Evolutionary conservation across 495 filamentous ascomycete genomes (phyloP).

Genomic region (Durotheca rogersii): DNA sequence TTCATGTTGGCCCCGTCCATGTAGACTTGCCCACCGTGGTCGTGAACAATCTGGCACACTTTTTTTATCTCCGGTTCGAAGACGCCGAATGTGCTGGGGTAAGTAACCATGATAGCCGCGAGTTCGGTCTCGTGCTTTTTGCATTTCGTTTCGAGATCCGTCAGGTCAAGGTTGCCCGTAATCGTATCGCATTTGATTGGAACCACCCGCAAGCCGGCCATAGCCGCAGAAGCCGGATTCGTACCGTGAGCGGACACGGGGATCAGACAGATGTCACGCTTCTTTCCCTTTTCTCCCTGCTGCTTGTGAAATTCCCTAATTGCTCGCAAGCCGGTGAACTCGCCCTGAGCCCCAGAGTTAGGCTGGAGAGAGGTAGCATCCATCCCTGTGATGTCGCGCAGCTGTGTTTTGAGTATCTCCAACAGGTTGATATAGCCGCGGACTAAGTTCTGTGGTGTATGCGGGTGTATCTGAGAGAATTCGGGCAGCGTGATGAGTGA

Average conservation of each 20-base stretch:
- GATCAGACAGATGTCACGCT: constrained; percentile 93
- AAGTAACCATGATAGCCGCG: constrained; percentile 97
- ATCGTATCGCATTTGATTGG: constrained; percentile 87
- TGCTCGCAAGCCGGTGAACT: constrained; percentile 90
- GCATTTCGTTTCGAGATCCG: constrained; percentile 82
- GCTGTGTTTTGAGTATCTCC: constrained; percentile 69
- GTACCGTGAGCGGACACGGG: constrained; percentile 97
- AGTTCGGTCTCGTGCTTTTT: constrained; percentile 83
- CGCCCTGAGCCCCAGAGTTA: constrained; percentile 96
- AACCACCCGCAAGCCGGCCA: constrained; percentile 97
- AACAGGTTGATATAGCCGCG: constrained; percentile 72
- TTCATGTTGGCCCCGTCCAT: constrained; percentile 99
- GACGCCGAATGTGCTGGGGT: constrained; percentile 95
- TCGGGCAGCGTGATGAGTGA: constrained; percentile 81
- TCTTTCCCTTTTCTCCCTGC: constrained; percentile 50
- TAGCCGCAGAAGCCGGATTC: constrained; percentile 93
- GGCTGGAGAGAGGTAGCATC: constrained; percentile 88
- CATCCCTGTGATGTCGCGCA: constrained; percentile 88
- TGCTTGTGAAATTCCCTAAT: constrained; percentile 85
- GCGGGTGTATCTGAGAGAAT: constrained; percentile 86
- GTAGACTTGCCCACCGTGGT: constrained; percentile 91
- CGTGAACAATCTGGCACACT: constrained; percentile 82
- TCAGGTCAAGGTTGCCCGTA: constrained; percentile 88
- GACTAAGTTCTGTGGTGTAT: constrained; percentile 62
- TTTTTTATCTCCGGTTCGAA: constrained; percentile 91